Conservation (phyloP, 1,139 yeast species). For the Sugiyamaella grinbergsii region DNA sequence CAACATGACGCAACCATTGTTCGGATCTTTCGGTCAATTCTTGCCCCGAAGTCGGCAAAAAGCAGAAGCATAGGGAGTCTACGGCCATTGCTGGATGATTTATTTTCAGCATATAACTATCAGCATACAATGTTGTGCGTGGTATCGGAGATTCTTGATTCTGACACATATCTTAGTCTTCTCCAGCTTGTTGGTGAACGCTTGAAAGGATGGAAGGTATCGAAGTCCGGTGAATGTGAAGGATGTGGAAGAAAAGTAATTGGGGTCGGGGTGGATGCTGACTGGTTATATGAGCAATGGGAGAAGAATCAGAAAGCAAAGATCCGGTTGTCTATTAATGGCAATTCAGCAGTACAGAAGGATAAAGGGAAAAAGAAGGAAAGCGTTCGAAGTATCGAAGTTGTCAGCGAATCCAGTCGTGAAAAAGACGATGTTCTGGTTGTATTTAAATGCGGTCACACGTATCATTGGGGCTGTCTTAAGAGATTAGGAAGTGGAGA, state of each 20-base stretch:
- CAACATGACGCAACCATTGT: slow-evolving; percentile 35
- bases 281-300: slow-evolving; percentile 42
- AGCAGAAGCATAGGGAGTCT: slow-evolving; percentile 45
- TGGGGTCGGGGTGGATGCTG: slow-evolving; percentile 57
- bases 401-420: not conserved
- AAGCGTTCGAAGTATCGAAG: not conserved
- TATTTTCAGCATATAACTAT: slow-evolving; percentile 64
- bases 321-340: slow-evolving; percentile 6
- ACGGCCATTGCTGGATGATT: slow-evolving; percentile 61
- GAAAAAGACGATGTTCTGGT: slow-evolving; percentile 40
- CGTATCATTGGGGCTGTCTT: slow-evolving; percentile 67
- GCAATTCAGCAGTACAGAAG: not conserved
- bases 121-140: slow-evolving; percentile 61
- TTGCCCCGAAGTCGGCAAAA: slow-evolving; percentile 31
- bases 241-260: slow-evolving; percentile 68
- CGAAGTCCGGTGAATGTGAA: slow-evolving; percentile 57
- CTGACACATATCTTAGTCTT: slow-evolving; percentile 54
- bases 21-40: slow-evolving; percentile 34
- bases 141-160: slow-evolving; percentile 56
- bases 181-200: slow-evolving; percentile 47
- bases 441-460: slow-evolving; percentile 61
- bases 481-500: slow-evolving; percentile 45
- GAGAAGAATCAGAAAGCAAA: slow-evolving; percentile 30
- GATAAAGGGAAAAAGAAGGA: slow-evolving; percentile 14
- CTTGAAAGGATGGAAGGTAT: slow-evolving; percentile 62